Evolutionary conservation across 306 rosid genomes (phyloP), one percentile per base, ranked within the genome.

Genomic region (Ziziphus jujuba): DNA sequence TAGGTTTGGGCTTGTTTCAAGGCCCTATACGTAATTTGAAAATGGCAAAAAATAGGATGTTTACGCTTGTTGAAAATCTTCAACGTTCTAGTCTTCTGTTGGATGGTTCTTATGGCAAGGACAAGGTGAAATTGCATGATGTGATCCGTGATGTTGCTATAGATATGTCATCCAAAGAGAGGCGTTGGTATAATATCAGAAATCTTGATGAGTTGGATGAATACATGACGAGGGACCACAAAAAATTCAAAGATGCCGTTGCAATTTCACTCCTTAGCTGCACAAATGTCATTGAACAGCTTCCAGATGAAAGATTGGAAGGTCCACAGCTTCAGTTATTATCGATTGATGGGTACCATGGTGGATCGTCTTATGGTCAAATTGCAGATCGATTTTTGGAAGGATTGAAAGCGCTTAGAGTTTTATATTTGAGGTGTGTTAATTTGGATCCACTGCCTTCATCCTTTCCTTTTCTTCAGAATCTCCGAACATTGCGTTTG

Each of bases 31-130:
- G 4, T 2, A 15, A 9, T 5, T 0, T 56, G 3, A 9, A 28
- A 56, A 22, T 25, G 0, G 35, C 7, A 5, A 79, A 80, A 45
- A 70, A 69, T 22, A 33, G 31, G 15, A 69, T 69, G 34, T 53
- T 73, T 52, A 0, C 53, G 10, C n/a, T 73, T 5, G 59, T 74
- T 9, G 64, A 56, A 7, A 21, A 16, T 6, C 60, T 81, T 0
- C 66, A 73, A 38, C 22, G 1, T 50, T 17, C 45, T 36, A 9
- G 43, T 11, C 23, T 81, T 54, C 48, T 81, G 65, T 2, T 74
- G 14, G 53, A 24, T 14, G 7, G 9, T 9, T 52, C 35, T 1
- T 1, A n/a, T 0, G 10, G 3, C 5, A 14, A 24, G 8, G 5
- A 34, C 7, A 0, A 1, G 20, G 63, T 67, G 40, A 56, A 56